Conservation (phyloP, 2,329 filamentous ascomycete genomes). For the Bipolaris cookei region DNA sequence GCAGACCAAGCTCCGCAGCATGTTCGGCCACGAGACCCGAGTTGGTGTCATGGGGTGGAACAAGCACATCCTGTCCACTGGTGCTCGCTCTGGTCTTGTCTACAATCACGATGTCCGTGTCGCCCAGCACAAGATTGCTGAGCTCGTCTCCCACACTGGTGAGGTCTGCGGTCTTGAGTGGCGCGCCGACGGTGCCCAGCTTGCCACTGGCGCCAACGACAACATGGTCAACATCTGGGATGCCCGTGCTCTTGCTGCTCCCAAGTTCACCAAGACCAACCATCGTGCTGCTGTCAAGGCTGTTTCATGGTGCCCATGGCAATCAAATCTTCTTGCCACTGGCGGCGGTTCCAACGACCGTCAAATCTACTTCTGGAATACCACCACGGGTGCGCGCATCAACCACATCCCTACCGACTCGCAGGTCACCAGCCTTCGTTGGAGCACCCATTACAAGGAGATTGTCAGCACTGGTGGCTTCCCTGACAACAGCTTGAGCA, state of each 20-base stretch:
- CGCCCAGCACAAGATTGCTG: constrained; percentile 96
- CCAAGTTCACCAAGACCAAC: constrained; percentile 99
- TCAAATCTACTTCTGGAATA: constrained; percentile 99
- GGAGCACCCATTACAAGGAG: constrained; percentile 97
- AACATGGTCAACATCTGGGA: constrained; percentile 99
- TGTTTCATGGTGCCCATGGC: constrained; percentile 98
- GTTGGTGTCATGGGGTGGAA: constrained; percentile 98
- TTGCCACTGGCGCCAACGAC: constrained; percentile 97
- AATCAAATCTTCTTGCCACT: constrained; percentile 93
- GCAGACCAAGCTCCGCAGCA: constrained; percentile 92
- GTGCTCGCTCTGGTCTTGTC: constrained; percentile 90
- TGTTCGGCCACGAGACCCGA: constrained; percentile 96
- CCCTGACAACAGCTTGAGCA: constrained; percentile 98
- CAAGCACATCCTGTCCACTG: constrained; percentile 96
- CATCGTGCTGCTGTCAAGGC: constrained; percentile 99
- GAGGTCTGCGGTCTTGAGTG: constrained; percentile 98
- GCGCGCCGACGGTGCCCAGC: constrained; percentile 94
- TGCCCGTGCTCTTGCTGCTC: constrained; percentile 86
- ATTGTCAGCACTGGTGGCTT: constrained; percentile 97
- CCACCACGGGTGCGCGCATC: constrained; percentile 92
- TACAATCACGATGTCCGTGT: constrained; percentile 99
- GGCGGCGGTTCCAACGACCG: constrained; percentile 96
- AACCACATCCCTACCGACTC: constrained; percentile 99
- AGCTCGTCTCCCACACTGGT: constrained; percentile 95
- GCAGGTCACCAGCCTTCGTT: constrained; percentile 93